Conservation (phyloP, 2,329 filamentous ascomycete genomes). For the Alternaria dauci region DNA sequence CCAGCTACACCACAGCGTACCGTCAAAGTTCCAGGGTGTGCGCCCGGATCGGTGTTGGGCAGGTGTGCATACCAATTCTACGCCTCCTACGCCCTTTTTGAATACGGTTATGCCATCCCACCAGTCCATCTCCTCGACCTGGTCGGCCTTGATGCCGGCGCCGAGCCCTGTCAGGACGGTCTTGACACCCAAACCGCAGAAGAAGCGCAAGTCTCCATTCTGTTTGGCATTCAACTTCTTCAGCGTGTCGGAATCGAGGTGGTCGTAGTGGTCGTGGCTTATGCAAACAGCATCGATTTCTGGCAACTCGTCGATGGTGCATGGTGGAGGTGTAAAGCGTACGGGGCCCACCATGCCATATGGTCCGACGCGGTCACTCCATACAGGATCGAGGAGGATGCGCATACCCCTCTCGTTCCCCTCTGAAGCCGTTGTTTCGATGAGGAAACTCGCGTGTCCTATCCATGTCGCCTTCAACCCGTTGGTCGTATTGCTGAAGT, state of each 20-base stretch:
- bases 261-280: conserved; percentile 66
- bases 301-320: conserved; percentile 59
- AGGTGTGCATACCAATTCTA: conserved; percentile 57
- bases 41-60: conserved; percentile 59
- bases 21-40: conserved; percentile 50
- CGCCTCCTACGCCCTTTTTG: conserved; percentile 46
- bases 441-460: conserved; percentile 60
- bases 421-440: conserved; percentile 52
- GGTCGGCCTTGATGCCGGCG: conserved; percentile 47
- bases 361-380: conserved; percentile 59
- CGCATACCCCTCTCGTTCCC: conserved; percentile 52
- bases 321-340: conserved; percentile 62
- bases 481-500: conserved; percentile 45
- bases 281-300: conserved; percentile 62
- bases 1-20: conserved; percentile 61
- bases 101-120: conserved; percentile 55
- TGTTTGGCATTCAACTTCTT: conserved; percentile 51
- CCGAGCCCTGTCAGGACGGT: conserved; percentile 50
- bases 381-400: conserved; percentile 64
- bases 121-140: conserved; percentile 61
- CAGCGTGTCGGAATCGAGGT: conserved; percentile 60
- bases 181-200: conserved; percentile 55
- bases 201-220: conserved; percentile 52
- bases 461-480: conserved; percentile 61
- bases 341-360: conserved; percentile 59